phyloP scores from a whole-genome alignment of 2,329 filamentous ascomycete genomes.

The Fusarium avenaceum region DNA sequence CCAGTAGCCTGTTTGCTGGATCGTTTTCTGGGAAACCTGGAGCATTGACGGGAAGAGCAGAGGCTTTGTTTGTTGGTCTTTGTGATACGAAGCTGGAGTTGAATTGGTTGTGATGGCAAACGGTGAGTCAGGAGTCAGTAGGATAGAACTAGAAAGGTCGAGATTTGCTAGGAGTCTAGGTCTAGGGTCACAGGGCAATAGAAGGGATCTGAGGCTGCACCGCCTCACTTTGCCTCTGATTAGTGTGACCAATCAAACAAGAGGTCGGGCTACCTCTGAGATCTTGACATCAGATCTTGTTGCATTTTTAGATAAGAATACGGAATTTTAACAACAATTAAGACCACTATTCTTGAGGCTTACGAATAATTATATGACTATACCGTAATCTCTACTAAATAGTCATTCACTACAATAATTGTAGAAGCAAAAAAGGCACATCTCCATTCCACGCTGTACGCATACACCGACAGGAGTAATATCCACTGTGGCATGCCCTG shows the following conservation, averaged over 20 bases:
- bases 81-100: not conserved
- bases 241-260: conserved; percentile 29
- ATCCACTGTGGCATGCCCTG: not conserved
- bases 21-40: conserved; percentile 1
- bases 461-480: not conserved
- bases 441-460: not conserved
- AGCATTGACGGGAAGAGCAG: conserved; percentile 5
- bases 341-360: no score
- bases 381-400: not conserved
- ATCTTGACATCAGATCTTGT: not conserved
- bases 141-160: conserved; percentile 19
- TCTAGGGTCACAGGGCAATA: conserved; percentile 10
- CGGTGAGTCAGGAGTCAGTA: conserved; percentile 29
- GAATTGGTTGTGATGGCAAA: not conserved
- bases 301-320: conserved; percentile 5
- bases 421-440: not conserved
- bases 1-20: conserved; percentile 42
- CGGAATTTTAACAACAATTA: no score
- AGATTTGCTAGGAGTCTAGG: conserved; percentile 13
- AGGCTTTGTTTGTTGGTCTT: conserved; percentile 9
- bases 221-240: conserved; percentile 44
- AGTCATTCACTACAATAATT: not conserved
- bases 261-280: conserved; percentile 17
- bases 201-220: conserved; percentile 18
- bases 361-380: no score